phyloP scores from a whole-genome alignment of 306 rosid genomes.

The Castanea mollissima region DNA sequence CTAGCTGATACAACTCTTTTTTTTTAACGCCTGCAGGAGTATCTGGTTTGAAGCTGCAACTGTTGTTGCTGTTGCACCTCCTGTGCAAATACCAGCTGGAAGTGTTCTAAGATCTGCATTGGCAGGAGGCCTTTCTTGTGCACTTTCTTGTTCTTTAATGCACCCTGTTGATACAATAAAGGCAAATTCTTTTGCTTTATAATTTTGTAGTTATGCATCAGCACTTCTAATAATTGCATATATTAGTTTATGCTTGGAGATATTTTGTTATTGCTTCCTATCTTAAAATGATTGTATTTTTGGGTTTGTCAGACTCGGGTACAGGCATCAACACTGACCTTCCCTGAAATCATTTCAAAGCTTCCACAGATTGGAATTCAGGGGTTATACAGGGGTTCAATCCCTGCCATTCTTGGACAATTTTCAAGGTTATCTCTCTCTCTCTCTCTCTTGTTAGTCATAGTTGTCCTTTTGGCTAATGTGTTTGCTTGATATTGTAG shows the following conservation, averaged over 20 bases:
- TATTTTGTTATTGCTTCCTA: constrained; percentile 6
- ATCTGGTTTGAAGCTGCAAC: constrained; percentile 99
- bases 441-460: constrained; percentile 4
- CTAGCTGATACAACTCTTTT: constrained; percentile 24
- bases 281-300: constrained; percentile 22
- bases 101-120: constrained; percentile 95
- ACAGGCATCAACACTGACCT: constrained; percentile 84
- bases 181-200: constrained; percentile 47
- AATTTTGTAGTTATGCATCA: constrained; percentile 2
- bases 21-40: constrained; percentile 60
- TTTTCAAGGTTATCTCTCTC: constrained; percentile 73
- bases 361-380: constrained; percentile 89
- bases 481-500: constrained; percentile 50
- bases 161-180: constrained; percentile 92
- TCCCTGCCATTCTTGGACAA: constrained; percentile 98
- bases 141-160: constrained; percentile 86
- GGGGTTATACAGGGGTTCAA: constrained; percentile 90
- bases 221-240: constrained; percentile 5
- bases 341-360: constrained; percentile 95
- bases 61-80: constrained; percentile 97
- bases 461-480: constrained; percentile 31
- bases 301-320: constrained; percentile 74
- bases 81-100: constrained; percentile 89
- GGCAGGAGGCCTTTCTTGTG: constrained; percentile 99
- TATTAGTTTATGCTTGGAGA: neutral